Percentiles rank a stretch among this genome's conserved stretches.
phyloP scores from a whole-genome alignment of 2,329 filamentous ascomycete genomes.

The Alternaria sp. region DNA sequence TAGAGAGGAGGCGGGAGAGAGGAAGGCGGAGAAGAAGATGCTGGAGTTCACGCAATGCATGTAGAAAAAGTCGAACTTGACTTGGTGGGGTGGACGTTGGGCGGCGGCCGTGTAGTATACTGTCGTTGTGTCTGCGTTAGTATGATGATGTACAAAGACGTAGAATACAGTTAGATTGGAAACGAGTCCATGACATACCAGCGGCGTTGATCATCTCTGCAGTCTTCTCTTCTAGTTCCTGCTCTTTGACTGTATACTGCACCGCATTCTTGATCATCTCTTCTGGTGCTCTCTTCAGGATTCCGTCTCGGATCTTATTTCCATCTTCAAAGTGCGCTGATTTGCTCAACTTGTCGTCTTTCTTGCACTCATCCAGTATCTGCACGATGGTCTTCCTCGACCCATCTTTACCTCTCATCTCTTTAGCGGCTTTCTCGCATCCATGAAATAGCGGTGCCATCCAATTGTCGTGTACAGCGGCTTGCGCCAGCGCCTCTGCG shows the following conservation, averaged over 20 bases:
- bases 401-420: conserved; percentile 26
- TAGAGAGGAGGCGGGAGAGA: conserved; percentile 66
- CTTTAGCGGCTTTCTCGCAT: conserved; percentile 60
- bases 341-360: conserved; percentile 64
- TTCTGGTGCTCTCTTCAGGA: conserved; percentile 69
- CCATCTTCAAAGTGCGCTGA: conserved; percentile 63
- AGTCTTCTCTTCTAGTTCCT: conserved; percentile 65
- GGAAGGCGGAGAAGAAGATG: conserved; percentile 76
- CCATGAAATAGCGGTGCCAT: conserved; percentile 64
- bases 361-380: conserved; percentile 68
- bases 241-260: conserved; percentile 61
- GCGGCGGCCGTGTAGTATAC: conserved; percentile 69
- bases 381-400: conserved; percentile 59
- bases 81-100: conserved; percentile 62
- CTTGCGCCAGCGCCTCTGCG: conserved; percentile 80
- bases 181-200: conserved; percentile 48
- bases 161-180: neutral
- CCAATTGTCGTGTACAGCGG: conserved; percentile 72
- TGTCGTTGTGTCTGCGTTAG: conserved; percentile 13
- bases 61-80: conserved; percentile 82
- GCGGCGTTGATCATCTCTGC: conserved; percentile 76
- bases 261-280: conserved; percentile 70
- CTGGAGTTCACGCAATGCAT: conserved; percentile 81
- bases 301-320: conserved; percentile 74
- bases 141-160: neutral